Conservation (phyloP, 169 alveolate genomes). For the Plasmodium knowlesi region DNA sequence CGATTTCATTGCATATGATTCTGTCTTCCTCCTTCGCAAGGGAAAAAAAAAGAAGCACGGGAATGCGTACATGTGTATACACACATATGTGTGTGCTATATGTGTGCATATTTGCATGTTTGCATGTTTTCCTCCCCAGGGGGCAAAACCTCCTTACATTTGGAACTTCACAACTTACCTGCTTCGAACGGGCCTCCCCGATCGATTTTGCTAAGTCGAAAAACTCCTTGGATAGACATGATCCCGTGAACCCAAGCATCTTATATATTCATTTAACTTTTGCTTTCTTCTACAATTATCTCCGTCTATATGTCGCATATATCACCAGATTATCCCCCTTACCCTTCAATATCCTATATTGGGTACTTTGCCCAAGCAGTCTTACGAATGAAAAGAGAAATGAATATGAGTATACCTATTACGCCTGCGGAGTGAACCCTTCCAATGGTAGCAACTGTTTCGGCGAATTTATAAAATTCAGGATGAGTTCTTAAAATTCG, state of each 20-base stretch:
- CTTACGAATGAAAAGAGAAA: neutral
- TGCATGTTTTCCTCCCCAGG: neutral
- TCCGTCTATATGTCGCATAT: neutral
- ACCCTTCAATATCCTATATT: neutral
- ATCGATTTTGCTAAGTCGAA: conserved; percentile 92
- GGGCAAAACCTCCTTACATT: neutral
- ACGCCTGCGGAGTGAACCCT: neutral
- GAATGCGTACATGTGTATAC: neutral
- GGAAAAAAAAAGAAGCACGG: neutral
- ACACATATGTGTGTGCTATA: neutral
- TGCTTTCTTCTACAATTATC: conserved; percentile 1
- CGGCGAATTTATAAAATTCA: neutral
- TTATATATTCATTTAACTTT: conserved; percentile 65
- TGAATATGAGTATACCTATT: neutral
- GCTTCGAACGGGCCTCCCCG: conserved; percentile 95
- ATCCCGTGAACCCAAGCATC: conserved; percentile 81
- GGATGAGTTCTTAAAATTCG: neutral
- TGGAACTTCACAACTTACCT: conserved; percentile 77
- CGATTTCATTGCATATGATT: conserved; percentile 88
- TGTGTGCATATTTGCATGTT: neutral
- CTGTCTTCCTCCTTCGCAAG: conserved; percentile 88
- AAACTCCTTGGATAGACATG: conserved; percentile 87
- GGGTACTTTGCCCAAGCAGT: neutral
- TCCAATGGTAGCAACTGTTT: neutral
- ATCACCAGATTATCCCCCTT: neutral